Percentiles rank a stretch among this genome's conserved stretches.
Evolutionary conservation across 768 basidiomycete genomes (phyloP).

Genomic region (Punctularia strigosozonata): DNA sequence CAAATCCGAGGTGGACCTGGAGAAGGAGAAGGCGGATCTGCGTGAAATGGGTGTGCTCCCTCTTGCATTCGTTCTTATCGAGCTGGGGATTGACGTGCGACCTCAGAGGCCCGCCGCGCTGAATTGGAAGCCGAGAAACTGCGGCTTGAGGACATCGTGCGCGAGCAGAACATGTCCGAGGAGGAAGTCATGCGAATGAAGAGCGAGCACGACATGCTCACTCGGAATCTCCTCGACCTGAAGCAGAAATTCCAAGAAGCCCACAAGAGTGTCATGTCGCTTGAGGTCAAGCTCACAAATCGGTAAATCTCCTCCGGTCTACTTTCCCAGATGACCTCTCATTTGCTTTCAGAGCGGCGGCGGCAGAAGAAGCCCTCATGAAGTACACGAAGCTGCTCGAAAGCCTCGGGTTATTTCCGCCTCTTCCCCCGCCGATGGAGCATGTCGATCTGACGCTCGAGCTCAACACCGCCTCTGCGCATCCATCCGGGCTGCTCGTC

Average conservation of each 20-base stretch:
- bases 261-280: conserved; percentile 57
- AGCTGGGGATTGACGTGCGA: too few relatives aligned
- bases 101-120: too few relatives aligned
- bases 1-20: conserved; percentile 54
- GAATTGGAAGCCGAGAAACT: too few relatives aligned
- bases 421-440: conserved; percentile 57
- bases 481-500: conserved; percentile 51
- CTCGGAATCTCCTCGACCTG: conserved; percentile 64
- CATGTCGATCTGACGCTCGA: conserved; percentile 71
- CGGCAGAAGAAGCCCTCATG: conserved; percentile 74
- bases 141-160: conserved; percentile 54
- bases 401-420: conserved; percentile 66
- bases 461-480: conserved; percentile 66
- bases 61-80: too few relatives aligned
- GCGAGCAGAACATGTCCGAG: conserved; percentile 79
- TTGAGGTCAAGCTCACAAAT: conserved; percentile 77
- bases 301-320: too few relatives aligned
- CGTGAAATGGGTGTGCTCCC: conserved; percentile 34
- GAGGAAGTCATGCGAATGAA: conserved; percentile 91
- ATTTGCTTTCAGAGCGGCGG: too few relatives aligned
- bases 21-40: conserved; percentile 56
- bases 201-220: conserved; percentile 71
- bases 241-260: conserved; percentile 66
- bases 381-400: conserved; percentile 68
- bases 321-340: too few relatives aligned